Evolutionary conservation across 305 asterid genomes (phyloP).

Genomic region (Solanum aculeatissimum): DNA sequence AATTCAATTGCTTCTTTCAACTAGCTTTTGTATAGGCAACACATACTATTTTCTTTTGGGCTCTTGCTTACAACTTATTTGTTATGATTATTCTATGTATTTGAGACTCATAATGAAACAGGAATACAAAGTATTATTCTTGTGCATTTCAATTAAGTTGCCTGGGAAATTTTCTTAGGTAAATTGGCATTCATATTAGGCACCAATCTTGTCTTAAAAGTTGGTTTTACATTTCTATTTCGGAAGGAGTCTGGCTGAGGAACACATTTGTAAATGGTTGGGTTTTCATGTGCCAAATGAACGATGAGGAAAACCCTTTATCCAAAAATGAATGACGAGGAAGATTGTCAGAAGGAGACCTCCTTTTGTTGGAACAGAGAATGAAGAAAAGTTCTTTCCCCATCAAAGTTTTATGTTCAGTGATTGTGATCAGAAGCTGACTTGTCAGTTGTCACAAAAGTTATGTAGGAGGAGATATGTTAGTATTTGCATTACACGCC

Average conservation of each 20-base stretch:
- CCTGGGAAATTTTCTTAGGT: not conserved
- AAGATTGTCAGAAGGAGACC: not conserved
- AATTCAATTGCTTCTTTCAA: not conserved
- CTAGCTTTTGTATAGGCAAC: not conserved
- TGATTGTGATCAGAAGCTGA: not conserved
- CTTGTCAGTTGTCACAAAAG: not conserved
- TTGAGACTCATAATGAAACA: not conserved
- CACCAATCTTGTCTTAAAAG: not conserved
- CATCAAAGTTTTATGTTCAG: not conserved
- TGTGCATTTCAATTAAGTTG: not conserved
- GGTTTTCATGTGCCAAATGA: not conserved
- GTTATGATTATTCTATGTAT: not conserved
- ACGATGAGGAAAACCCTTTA: not conserved
- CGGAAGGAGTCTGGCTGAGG: not conserved
- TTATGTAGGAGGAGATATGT: not conserved
- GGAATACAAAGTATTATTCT: not conserved
- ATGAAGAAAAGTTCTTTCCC: not conserved
- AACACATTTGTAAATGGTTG: constrained; percentile 31
- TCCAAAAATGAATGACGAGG: not conserved
- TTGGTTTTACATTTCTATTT: not conserved
- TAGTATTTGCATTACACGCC: not conserved
- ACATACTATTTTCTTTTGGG: not conserved
- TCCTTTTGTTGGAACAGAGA: not conserved
- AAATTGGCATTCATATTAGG: not conserved
- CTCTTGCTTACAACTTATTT: not conserved